Conservation (phyloP, 2,329 filamentous ascomycete genomes). For the Colletotrichum endophyticum region DNA sequence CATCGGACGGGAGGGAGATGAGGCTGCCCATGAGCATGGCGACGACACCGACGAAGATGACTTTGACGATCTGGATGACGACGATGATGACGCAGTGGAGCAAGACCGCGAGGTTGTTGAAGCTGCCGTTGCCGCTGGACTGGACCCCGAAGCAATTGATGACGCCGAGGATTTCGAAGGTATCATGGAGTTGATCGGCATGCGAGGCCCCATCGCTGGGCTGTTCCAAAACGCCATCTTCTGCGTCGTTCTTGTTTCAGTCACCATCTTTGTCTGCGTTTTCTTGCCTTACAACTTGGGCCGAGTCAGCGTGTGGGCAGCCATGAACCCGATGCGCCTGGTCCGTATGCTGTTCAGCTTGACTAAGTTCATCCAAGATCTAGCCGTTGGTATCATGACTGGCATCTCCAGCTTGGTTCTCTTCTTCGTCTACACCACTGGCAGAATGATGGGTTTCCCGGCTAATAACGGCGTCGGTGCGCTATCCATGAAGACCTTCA, state of each 20-base stretch:
- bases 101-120: conserved; percentile 65
- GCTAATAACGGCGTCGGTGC: conserved; percentile 5
- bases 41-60: conserved; percentile 43
- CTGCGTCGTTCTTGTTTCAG: conserved; percentile 85
- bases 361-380: conserved; percentile 82
- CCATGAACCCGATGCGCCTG: conserved; percentile 81
- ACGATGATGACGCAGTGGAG: conserved; percentile 37
- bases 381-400: conserved; percentile 66
- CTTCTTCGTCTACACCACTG: conserved; percentile 10
- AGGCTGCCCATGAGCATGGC: conserved; percentile 58
- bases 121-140: conserved; percentile 68
- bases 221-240: conserved; percentile 96
- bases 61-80: conserved; percentile 34
- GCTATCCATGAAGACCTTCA: conserved; percentile 38
- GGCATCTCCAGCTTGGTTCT: conserved; percentile 8
- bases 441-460: conserved; percentile 21
- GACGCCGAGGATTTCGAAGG: conserved; percentile 96
- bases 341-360: conserved; percentile 73
- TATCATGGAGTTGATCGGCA: conserved; percentile 92
- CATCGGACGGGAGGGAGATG: conserved; percentile 29
- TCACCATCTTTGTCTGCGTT: conserved; percentile 84
- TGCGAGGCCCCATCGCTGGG: conserved; percentile 90
- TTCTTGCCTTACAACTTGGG: conserved; percentile 94
- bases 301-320: conserved; percentile 78
- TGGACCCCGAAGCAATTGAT: conserved; percentile 79